Conservation (phyloP, 768 basidiomycete genomes). For the Amanita muscaria region DNA sequence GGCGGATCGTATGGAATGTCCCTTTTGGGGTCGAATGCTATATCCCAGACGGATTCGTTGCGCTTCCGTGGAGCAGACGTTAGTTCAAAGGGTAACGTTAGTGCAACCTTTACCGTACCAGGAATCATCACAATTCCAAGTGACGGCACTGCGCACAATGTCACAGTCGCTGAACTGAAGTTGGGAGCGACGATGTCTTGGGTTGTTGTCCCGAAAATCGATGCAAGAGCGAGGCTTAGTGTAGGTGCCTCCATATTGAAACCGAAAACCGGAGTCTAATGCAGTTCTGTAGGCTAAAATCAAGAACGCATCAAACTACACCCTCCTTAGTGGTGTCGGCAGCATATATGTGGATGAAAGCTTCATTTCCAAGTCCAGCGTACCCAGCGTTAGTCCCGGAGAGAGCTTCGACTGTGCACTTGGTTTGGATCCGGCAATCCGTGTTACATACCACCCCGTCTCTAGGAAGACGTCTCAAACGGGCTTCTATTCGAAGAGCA, state of each 20-base stretch:
- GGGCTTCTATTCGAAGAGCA: slow-evolving; percentile 27
- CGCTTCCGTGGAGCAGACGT: slow-evolving; percentile 6
- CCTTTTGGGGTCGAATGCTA: background rate
- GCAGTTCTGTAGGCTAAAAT: slow-evolving; percentile 24
- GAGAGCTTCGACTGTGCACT: slow-evolving; percentile 33
- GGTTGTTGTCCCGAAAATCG: slow-evolving; percentile 27
- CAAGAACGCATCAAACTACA: slow-evolving; percentile 30
- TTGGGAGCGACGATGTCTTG: slow-evolving; percentile 27
- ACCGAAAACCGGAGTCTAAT: background rate
- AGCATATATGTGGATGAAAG: slow-evolving; percentile 34
- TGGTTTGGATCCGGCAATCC: slow-evolving; percentile 31
- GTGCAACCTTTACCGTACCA: slow-evolving; percentile 25
- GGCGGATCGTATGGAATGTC: background rate
- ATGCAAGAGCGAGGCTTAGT: slow-evolving; percentile 24
- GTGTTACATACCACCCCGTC: slow-evolving; percentile 29
- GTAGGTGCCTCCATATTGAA: slow-evolving; percentile 11
- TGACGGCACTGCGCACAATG: slow-evolving; percentile 22
- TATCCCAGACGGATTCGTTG: too few relatives aligned
- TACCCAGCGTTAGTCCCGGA: slow-evolving; percentile 27
- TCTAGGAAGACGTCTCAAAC: slow-evolving; percentile 24
- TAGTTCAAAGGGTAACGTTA: slow-evolving; percentile 22
- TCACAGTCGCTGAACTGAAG: slow-evolving; percentile 24
- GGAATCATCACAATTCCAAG: slow-evolving; percentile 25
- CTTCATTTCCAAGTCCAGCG: slow-evolving; percentile 27
- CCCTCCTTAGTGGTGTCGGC: slow-evolving; percentile 25